These are phyloP conservation scores for Kalmusia sp. DNA, from an alignment of 2,329 filamentous ascomycete genomes.

Conservation along the genomic window DNA sequence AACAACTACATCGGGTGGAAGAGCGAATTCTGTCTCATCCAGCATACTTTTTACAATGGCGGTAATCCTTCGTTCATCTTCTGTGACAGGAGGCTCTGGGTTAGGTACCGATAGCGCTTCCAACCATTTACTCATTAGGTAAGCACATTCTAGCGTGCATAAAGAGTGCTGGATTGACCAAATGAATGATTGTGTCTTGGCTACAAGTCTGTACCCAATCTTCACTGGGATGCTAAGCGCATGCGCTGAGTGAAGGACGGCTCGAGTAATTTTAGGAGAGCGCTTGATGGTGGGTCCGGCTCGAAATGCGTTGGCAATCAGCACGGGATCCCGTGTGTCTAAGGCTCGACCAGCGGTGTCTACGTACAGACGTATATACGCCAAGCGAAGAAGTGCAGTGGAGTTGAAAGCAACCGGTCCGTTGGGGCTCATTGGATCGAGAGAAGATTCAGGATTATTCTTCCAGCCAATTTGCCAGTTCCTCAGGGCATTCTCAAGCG, in stretches of 20 bases:
- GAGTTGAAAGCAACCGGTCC: constrained; percentile 73
- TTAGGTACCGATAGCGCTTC: constrained; percentile 41
- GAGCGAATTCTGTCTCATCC: constrained; percentile 47
- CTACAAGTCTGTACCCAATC: constrained; percentile 49
- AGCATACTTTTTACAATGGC: constrained; percentile 51
- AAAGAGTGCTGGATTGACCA: constrained; percentile 51
- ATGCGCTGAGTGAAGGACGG: constrained; percentile 72
- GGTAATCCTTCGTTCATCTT: constrained; percentile 48
- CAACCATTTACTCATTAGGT: constrained; percentile 51
- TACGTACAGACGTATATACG: constrained; percentile 71
- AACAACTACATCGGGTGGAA: constrained; percentile 35
- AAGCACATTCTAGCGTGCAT: constrained; percentile 49
- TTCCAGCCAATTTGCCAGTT: constrained; percentile 53
- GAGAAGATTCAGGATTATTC: constrained; percentile 49
- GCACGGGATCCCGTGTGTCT: constrained; percentile 68
- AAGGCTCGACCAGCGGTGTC: constrained; percentile 69
- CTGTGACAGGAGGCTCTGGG: constrained; percentile 43
- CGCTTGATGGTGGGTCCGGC: constrained; percentile 66
- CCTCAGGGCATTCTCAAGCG: constrained; percentile 52
- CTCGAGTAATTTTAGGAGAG: constrained; percentile 66
- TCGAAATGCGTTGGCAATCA: constrained; percentile 68
- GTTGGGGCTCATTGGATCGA: constrained; percentile 60
- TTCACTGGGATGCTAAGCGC: constrained; percentile 72
- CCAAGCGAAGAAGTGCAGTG: constrained; percentile 65
- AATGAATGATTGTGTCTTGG: constrained; percentile 48